Evolutionary conservation across 495 filamentous ascomycete species (phyloP).

Genomic region (Aspergillus ostianus): DNA sequence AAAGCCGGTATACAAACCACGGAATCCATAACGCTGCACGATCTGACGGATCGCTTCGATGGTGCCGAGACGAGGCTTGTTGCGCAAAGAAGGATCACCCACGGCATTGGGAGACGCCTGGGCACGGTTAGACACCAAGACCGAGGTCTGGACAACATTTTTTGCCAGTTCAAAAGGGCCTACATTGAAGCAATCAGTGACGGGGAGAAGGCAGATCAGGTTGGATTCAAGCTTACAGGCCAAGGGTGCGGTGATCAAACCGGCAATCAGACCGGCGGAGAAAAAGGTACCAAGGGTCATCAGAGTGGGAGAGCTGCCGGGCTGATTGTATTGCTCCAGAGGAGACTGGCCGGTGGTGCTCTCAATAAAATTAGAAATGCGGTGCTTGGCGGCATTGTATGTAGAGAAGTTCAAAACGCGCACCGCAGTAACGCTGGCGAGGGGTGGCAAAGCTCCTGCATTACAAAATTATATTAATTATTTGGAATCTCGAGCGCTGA

Average conservation of each 20-base stretch:
- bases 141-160: conserved; percentile 83
- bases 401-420: conserved; percentile 91
- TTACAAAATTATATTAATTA: conserved; percentile 6
- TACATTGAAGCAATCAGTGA: conserved; percentile 28
- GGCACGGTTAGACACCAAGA: conserved; percentile 71
- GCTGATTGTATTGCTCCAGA: conserved; percentile 65
- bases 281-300: conserved; percentile 73
- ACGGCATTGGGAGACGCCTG: conserved; percentile 54
- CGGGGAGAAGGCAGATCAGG: not conserved
- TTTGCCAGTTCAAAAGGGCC: conserved; percentile 95
- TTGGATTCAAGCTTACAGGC: conserved; percentile 62
- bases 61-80: conserved; percentile 73
- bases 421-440: conserved; percentile 84
- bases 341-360: conserved; percentile 65
- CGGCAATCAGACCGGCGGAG: conserved; percentile 73
- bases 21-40: conserved; percentile 70
- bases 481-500: not conserved
- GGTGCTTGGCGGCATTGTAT: conserved; percentile 81
- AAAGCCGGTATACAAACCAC: conserved; percentile 85
- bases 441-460: conserved; percentile 71
- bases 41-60: conserved; percentile 77
- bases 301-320: conserved; percentile 65
- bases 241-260: conserved; percentile 75
- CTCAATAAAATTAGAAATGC: conserved; percentile 53
- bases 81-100: conserved; percentile 63